Conservation (phyloP, 352 stramenopile species). For the Globisporangium abappressorium region DNA sequence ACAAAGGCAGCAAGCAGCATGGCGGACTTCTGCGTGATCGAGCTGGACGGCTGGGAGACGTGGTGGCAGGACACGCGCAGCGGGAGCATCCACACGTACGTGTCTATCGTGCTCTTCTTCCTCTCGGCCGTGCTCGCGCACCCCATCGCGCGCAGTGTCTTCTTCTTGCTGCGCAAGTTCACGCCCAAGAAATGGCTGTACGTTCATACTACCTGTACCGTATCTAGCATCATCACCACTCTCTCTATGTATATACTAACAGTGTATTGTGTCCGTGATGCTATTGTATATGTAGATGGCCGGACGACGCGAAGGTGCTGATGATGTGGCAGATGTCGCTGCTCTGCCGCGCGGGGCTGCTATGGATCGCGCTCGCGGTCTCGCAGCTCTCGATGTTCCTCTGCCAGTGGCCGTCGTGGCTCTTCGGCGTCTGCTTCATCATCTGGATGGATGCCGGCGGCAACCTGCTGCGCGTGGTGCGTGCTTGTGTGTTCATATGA, state of each 20-base stretch:
- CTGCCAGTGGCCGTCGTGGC: conserved; percentile 61
- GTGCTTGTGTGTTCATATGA: background rate
- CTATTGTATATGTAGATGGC: conserved; percentile 37
- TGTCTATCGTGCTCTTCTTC: conserved; percentile 75
- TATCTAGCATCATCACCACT: background rate
- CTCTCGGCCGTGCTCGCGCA: conserved; percentile 68
- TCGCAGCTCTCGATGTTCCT: conserved; percentile 61
- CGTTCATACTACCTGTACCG: conserved; percentile 4
- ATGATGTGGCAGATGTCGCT: conserved; percentile 80
- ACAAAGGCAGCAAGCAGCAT: background rate
- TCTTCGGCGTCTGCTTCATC: conserved; percentile 69
- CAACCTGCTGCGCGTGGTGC: conserved; percentile 58
- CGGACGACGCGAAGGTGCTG: conserved; percentile 50
- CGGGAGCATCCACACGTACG: conserved; percentile 53
- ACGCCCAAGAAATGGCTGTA: conserved; percentile 58
- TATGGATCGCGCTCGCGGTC: conserved; percentile 65
- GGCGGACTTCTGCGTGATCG: conserved; percentile 45
- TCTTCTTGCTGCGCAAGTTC: conserved; percentile 57
- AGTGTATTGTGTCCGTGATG: background rate
- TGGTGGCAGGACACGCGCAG: conserved; percentile 60
- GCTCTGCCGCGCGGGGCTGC: conserved; percentile 54
- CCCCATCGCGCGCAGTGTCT: conserved; percentile 64
- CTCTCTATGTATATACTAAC: background rate
- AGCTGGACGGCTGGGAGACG: conserved; percentile 42
- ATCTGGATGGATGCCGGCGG: conserved; percentile 69